phyloP scores from a whole-genome alignment of 805 yeast species.

The Wickerhamiella allomyrinae region DNA sequence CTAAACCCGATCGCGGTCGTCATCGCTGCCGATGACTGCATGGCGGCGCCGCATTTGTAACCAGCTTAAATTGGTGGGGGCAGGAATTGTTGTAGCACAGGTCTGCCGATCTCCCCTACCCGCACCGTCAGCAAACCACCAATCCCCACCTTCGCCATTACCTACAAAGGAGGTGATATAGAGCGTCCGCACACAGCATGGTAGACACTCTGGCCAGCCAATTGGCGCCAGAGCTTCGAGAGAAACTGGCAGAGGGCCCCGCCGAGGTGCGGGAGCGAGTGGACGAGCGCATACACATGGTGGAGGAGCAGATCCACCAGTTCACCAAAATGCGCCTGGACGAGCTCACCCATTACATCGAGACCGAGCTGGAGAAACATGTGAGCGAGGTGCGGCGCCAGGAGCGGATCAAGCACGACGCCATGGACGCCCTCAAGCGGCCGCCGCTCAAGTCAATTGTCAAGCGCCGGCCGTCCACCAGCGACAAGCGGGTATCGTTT shows the following conservation, averaged over 20 bases:
- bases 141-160: too few relatives aligned
- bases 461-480: slow-evolving; percentile 14
- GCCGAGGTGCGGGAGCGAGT: slow-evolving; percentile 8
- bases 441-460: slow-evolving; percentile 15
- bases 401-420: slow-evolving; percentile 1
- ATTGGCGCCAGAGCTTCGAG: slow-evolving; percentile 5
- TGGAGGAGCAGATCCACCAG: slow-evolving; percentile 11
- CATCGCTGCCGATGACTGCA: too few relatives aligned
- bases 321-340: slow-evolving; percentile 8
- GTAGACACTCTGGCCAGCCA: neutral
- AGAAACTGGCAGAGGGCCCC: slow-evolving; percentile 8
- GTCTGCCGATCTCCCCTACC: too few relatives aligned
- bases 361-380: slow-evolving; percentile 6
- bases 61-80: too few relatives aligned
- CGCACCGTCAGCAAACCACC: too few relatives aligned
- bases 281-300: slow-evolving; percentile 8
- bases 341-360: slow-evolving; percentile 12
- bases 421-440: neutral
- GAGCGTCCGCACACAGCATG: too few relatives aligned
- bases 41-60: too few relatives aligned
- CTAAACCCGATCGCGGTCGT: too few relatives aligned
- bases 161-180: too few relatives aligned
- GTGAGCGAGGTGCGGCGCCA: neutral
- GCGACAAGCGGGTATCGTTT: slow-evolving; percentile 17
- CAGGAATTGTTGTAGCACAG: too few relatives aligned